Conservation (phyloP, 202 grass and related monocot genomes). For the Setaria italica region DNA sequence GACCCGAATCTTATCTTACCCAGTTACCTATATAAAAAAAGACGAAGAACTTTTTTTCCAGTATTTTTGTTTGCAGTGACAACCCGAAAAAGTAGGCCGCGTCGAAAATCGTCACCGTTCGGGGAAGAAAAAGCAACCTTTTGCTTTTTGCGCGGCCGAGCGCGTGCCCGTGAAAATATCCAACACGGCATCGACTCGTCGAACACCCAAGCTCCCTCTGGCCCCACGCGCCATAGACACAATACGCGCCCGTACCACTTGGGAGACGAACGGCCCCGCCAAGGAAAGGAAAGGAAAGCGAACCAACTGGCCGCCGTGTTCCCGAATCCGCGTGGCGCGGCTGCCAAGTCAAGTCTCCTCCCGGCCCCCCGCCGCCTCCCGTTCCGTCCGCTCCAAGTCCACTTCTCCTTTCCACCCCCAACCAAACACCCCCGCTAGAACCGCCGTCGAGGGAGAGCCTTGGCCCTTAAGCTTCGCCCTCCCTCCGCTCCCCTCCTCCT, state of each 20-base stretch:
- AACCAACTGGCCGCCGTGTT: not conserved
- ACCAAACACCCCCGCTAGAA: not conserved
- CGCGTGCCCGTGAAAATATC: not conserved
- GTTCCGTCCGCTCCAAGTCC: slow-evolving; percentile 13
- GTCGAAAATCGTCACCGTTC: too few relatives aligned
- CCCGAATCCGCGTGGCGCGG: not conserved
- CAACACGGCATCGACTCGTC: not conserved
- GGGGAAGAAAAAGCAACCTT: too few relatives aligned
- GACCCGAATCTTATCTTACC: too few relatives aligned
- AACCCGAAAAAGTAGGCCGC: too few relatives aligned
- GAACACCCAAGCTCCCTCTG: not conserved
- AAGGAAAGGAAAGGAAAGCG: not conserved
- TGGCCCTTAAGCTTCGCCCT: not conserved
- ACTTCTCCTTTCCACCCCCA: not conserved
- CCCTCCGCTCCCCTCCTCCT: not conserved
- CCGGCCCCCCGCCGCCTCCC: not conserved
- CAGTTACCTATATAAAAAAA: too few relatives aligned
- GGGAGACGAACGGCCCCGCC: not conserved
- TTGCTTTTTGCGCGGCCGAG: not conserved
- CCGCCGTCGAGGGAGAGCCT: not conserved
- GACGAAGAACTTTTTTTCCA: too few relatives aligned
- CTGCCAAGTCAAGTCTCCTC: slow-evolving; percentile 37
- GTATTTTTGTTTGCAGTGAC: too few relatives aligned
- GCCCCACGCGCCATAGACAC: not conserved
- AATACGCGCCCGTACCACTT: not conserved